Evolutionary conservation across 83 land plant species (phyloP).

Genomic region (Picea mariana): DNA sequence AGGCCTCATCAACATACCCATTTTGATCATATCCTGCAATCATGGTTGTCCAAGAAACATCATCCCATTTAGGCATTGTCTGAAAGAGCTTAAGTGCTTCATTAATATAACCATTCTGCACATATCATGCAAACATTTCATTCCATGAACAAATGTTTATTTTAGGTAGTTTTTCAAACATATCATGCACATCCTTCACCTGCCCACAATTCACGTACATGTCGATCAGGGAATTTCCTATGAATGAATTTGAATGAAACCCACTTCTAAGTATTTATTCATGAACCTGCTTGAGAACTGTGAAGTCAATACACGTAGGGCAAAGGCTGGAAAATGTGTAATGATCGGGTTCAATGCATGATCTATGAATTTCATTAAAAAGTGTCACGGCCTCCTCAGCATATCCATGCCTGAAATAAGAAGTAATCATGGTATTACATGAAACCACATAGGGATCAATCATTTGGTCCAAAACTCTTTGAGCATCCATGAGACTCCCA

Average conservation of each 20-base stretch:
- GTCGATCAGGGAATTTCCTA: background rate
- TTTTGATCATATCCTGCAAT: conserved; percentile 34
- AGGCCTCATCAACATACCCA: conserved; percentile 33
- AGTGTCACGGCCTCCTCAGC: conserved; percentile 15
- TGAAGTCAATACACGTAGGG: conserved; percentile 24
- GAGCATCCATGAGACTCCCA: background rate
- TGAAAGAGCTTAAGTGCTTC: conserved; percentile 27
- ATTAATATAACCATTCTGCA: conserved; percentile 33
- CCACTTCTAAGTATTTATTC: conserved; percentile 22
- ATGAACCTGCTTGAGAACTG: conserved; percentile 22
- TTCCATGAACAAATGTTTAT: conserved; percentile 14
- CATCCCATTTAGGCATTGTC: conserved; percentile 29
- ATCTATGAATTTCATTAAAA: conserved; percentile 22
- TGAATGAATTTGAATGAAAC: conserved; percentile 14
- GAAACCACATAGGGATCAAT: background rate
- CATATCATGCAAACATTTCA: conserved; percentile 34
- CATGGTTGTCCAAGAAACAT: conserved; percentile 29
- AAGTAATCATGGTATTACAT: background rate
- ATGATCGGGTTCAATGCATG: conserved; percentile 20
- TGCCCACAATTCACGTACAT: background rate
- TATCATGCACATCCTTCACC: background rate
- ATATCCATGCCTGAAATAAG: background rate
- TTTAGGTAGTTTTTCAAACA: background rate
- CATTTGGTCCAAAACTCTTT: background rate
- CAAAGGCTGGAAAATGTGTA: conserved; percentile 26